Percentiles rank a stretch among this genome's conserved stretches.
Conservation (phyloP, 2,329 filamentous ascomycete species). For the Ustulina deusta region DNA sequence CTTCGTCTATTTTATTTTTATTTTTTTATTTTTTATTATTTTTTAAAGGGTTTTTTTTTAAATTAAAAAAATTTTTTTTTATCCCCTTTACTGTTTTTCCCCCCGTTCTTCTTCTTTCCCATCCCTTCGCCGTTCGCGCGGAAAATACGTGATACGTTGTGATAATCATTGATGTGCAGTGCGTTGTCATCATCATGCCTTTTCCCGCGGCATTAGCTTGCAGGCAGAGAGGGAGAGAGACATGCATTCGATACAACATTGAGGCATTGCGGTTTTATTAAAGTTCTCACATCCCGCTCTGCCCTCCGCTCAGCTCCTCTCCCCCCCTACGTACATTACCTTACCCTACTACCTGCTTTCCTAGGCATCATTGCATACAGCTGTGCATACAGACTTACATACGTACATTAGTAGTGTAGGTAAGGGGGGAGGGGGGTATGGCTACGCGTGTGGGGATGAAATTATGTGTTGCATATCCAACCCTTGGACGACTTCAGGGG, state of each 20-base stretch:
- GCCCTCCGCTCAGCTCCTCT: neutral
- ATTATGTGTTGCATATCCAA: constrained; percentile 25
- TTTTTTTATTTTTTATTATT: no score
- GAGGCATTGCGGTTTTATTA: constrained; percentile 18
- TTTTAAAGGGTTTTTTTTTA: neutral
- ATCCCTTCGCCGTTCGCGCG: constrained; percentile 16
- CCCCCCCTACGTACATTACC: constrained; percentile 28
- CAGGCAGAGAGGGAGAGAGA: constrained; percentile 7
- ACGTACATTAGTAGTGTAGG: neutral
- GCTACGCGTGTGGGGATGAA: neutral
- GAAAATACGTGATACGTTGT: constrained; percentile 20
- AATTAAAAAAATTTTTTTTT: neutral
- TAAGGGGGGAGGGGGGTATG: neutral
- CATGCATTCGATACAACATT: constrained; percentile 21
- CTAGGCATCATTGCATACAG: constrained; percentile 23
- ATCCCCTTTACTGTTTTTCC: neutral
- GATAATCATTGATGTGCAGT: constrained; percentile 25
- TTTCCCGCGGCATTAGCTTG: constrained; percentile 20
- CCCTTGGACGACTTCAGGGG: neutral
- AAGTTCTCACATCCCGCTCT: constrained; percentile 27
- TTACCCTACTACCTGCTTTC: constrained; percentile 33
- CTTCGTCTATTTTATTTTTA: neutral
- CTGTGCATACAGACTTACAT: constrained; percentile 6
- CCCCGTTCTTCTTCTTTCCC: neutral
- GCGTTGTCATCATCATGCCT: constrained; percentile 18